Percentiles rank a stretch among this genome's conserved stretches.
Conservation (phyloP, 257 asterid genomes). For the Parsonsia alboflavescens region DNA sequence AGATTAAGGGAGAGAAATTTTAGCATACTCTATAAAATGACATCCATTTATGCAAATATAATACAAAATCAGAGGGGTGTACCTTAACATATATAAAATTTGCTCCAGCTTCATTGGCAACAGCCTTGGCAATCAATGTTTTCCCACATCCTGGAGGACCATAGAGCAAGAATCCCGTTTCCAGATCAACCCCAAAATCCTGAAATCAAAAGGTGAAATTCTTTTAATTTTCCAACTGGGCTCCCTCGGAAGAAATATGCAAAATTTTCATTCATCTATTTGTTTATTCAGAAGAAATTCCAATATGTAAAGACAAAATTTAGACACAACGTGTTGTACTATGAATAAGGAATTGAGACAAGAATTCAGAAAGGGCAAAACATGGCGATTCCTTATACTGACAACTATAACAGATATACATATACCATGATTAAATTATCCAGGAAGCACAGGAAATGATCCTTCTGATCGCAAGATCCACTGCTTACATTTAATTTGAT, state of each 20-base stretch:
- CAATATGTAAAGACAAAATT: neutral
- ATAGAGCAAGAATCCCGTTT: no score
- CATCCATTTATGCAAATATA: neutral
- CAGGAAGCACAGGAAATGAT: neutral
- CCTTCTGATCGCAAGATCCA: neutral
- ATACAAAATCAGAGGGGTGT: slow-evolving; percentile 17
- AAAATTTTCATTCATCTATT: slow-evolving; percentile 4
- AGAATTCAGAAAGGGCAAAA: neutral
- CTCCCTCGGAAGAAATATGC: neutral
- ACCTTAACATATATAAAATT: no score
- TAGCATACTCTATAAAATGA: neutral
- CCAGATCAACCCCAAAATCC: slow-evolving; percentile 56
- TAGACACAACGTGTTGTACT: neutral
- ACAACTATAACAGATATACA: neutral
- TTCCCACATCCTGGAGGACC: no score
- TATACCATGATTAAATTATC: no score
- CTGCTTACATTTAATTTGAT: neutral
- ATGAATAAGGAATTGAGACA: neutral
- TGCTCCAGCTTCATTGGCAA: no score
- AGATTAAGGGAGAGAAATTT: slow-evolving; percentile 13
- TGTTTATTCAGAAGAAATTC: neutral
- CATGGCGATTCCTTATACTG: neutral
- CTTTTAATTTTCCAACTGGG: neutral
- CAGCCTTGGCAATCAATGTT: no score
- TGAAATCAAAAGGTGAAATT: slow-evolving; percentile 23